A percentile compares a stretch with the other conserved stretches of the same genome.
Evolutionary conservation across 2,329 filamentous ascomycete species (phyloP).

Genomic region (Apiospora hydei): DNA sequence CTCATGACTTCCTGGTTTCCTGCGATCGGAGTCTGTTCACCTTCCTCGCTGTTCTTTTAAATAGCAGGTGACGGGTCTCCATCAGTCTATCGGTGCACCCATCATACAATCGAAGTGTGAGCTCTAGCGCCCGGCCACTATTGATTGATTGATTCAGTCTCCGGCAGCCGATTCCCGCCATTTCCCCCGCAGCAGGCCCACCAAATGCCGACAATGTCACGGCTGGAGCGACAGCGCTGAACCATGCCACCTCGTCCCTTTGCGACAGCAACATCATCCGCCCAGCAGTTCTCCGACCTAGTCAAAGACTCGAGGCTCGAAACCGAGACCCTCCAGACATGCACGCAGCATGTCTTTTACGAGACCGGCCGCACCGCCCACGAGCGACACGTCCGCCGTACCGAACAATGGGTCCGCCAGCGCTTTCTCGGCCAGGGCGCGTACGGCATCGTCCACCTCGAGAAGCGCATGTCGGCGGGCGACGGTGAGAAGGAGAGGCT

Average conservation of each 20-base stretch:
- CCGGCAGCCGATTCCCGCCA: too few relatives aligned
- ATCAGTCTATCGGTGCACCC: neutral
- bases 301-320: constrained; percentile 29
- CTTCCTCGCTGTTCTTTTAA: neutral
- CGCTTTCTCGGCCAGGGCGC: constrained; percentile 24
- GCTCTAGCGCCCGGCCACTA: neutral
- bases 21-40: neutral
- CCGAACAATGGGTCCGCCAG: constrained; percentile 25
- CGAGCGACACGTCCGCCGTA: neutral
- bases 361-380: constrained; percentile 20
- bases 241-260: too few relatives aligned
- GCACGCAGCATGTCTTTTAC: constrained; percentile 25
- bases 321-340: constrained; percentile 17
- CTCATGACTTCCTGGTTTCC: neutral
- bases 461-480: constrained; percentile 10
- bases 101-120: neutral
- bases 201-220: neutral
- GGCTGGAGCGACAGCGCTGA: neutral
- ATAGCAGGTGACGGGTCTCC: neutral
- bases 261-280: too few relatives aligned
- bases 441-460: constrained; percentile 27
- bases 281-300: constrained; percentile 25
- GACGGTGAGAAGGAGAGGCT: neutral
- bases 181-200: neutral
- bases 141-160: neutral